phyloP scores from a whole-genome alignment of 495 filamentous ascomycete species.

The Elasticomyces elasticus region DNA sequence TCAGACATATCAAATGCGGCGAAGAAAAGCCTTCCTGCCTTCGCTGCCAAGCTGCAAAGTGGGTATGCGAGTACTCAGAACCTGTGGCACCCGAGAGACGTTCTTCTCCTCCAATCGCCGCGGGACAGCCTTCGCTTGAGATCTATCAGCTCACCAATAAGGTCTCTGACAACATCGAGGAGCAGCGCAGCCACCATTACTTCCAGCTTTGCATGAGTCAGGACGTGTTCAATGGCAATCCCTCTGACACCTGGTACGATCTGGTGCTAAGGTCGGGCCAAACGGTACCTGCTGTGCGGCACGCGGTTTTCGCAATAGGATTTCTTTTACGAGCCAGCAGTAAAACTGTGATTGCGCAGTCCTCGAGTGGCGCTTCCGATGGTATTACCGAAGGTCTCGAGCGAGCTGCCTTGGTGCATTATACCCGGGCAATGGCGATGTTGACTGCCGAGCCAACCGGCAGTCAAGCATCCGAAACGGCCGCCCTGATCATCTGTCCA shows the following conservation, averaged over 20 bases:
- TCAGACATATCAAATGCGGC: conserved; percentile 1
- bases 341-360: not conserved
- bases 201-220: not conserved
- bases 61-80: not conserved
- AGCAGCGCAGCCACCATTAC: conserved; percentile 1
- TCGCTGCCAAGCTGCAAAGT: not conserved
- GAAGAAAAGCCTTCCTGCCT: not conserved
- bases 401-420: not conserved
- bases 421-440: not conserved
- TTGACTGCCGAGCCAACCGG: not conserved
- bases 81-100: no score
- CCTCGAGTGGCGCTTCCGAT: not conserved
- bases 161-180: not conserved
- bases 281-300: not conserved
- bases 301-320: not conserved
- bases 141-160: not conserved
- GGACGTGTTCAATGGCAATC: not conserved
- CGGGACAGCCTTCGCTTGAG: not conserved
- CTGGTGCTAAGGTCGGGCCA: not conserved
- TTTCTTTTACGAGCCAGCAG: not conserved
- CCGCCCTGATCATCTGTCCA: not conserved
- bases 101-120: not conserved
- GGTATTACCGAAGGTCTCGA: not conserved
- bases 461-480: not conserved
- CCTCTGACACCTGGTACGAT: not conserved